Conservation (phyloP, 306 rosid genomes). For the Spatholobus suberectus region DNA sequence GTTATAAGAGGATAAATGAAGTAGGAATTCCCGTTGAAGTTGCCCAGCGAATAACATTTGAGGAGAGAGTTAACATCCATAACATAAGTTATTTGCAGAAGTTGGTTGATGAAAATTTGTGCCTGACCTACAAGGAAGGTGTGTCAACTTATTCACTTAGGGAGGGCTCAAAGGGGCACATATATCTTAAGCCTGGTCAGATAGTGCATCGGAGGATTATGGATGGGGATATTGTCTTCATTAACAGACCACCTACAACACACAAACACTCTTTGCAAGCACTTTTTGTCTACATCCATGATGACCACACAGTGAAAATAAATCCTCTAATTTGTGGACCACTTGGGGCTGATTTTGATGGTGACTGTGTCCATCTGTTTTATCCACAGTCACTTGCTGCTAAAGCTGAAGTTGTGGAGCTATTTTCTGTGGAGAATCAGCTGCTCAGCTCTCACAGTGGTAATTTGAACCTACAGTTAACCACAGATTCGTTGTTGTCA, state of each 20-base stretch:
- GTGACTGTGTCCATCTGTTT: slow-evolving; percentile 88
- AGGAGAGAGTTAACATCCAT: slow-evolving; percentile 82
- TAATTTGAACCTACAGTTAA: slow-evolving; percentile 76
- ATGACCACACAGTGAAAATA: slow-evolving; percentile 87
- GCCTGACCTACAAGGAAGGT: slow-evolving; percentile 81
- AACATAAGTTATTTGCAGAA: slow-evolving; percentile 74
- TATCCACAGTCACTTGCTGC: slow-evolving; percentile 95
- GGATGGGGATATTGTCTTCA: slow-evolving; percentile 95
- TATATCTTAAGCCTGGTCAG: slow-evolving; percentile 77
- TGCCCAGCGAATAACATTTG: slow-evolving; percentile 84
- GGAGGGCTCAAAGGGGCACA: slow-evolving; percentile 94
- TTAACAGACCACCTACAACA: slow-evolving; percentile 93
- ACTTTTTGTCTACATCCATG: slow-evolving; percentile 81
- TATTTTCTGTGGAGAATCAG: slow-evolving; percentile 88
- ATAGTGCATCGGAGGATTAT: slow-evolving; percentile 84
- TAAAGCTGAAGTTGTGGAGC: slow-evolving; percentile 92
- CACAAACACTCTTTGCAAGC: slow-evolving; percentile 97
- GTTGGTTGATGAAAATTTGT: slow-evolving; percentile 78
- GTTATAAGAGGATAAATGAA: slow-evolving; percentile 80
- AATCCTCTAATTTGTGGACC: slow-evolving; percentile 97
- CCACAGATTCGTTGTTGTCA: slow-evolving; percentile 74
- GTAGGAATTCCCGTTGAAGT: slow-evolving; percentile 87
- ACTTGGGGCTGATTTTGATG: slow-evolving; percentile 94
- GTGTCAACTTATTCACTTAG: slow-evolving; percentile 77
- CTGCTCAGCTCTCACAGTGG: slow-evolving; percentile 95